Evolutionary conservation across 2,329 filamentous ascomycete species (phyloP).

Genomic region (Clonostachys rosea): DNA sequence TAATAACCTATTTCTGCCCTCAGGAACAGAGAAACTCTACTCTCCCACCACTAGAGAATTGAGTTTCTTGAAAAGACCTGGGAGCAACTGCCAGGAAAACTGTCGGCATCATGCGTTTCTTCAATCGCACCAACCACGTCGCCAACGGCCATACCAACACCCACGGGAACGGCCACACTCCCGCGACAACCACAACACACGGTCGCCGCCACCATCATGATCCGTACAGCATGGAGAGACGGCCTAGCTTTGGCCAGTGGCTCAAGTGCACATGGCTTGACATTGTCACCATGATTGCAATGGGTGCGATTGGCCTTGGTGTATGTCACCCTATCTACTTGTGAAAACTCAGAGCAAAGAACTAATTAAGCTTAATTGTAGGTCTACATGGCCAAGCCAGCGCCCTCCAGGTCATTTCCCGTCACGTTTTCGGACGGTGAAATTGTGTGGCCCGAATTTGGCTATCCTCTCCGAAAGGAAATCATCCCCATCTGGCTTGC

Average conservation of each 20-base stretch:
- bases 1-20: too few species aligned
- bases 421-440: conserved; percentile 63
- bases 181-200: too few species aligned
- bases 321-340: conserved; percentile 32
- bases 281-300: conserved; percentile 59
- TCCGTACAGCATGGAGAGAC: conserved; percentile 36
- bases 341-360: not conserved
- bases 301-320: conserved; percentile 64
- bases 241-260: conserved; percentile 66
- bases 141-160: too few species aligned
- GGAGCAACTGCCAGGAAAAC: too few species aligned
- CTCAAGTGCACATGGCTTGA: conserved; percentile 64
- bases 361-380: conserved; percentile 12
- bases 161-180: too few species aligned
- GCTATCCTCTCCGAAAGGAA: conserved; percentile 65
- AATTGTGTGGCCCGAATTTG: conserved; percentile 66
- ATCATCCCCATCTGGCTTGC: conserved; percentile 69
- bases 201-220: too few species aligned
- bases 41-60: too few species aligned
- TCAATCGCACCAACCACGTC: too few species aligned
- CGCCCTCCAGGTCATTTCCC: conserved; percentile 65
- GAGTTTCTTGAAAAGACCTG: too few species aligned
- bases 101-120: too few species aligned
- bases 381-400: conserved; percentile 61
- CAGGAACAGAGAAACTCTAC: too few species aligned